phyloP scores from a whole-genome alignment of 257 asterid genomes.

The Solanum virginianum region DNA sequence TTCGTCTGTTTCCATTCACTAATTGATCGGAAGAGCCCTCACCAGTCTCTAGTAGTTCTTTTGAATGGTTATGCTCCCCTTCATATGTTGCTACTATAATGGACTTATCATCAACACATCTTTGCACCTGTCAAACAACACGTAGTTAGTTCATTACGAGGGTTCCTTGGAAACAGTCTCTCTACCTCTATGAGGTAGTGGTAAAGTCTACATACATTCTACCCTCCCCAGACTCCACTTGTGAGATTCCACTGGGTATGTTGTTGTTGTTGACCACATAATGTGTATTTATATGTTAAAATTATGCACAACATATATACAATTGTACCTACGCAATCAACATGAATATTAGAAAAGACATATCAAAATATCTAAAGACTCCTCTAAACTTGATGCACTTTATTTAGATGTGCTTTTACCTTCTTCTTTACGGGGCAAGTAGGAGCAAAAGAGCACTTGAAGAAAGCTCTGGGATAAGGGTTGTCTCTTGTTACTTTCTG shows the following conservation, averaged over 20 bases:
- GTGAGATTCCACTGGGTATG: too few species aligned
- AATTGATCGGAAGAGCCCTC: not conserved
- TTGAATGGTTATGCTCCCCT: conserved; percentile 64
- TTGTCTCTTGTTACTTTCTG: conserved; percentile 85
- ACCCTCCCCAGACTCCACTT: too few species aligned
- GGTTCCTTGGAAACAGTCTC: too few species aligned
- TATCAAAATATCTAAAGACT: not conserved
- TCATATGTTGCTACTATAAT: conserved; percentile 50
- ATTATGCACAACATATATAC: not conserved
- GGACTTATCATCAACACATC: conserved; percentile 57
- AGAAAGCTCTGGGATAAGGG: conserved; percentile 94
- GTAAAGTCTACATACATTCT: too few species aligned
- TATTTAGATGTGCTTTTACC: conserved; percentile 19
- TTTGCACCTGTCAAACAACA: conserved; percentile 7
- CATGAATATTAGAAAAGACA: not conserved
- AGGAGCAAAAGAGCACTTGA: conserved; percentile 87
- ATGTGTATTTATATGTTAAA: not conserved
- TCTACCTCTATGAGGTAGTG: too few species aligned
- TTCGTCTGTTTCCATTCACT: not conserved
- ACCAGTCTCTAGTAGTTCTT: conserved; percentile 2
- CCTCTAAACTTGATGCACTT: not conserved
- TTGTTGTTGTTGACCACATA: too few species aligned
- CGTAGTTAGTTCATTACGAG: too few species aligned
- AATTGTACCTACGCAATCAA: not conserved
- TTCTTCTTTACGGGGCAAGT: conserved; percentile 77